These are phyloP conservation scores for Withania somnifera DNA, from an alignment of 305 asterid genomes.

Conservation along the genomic window DNA sequence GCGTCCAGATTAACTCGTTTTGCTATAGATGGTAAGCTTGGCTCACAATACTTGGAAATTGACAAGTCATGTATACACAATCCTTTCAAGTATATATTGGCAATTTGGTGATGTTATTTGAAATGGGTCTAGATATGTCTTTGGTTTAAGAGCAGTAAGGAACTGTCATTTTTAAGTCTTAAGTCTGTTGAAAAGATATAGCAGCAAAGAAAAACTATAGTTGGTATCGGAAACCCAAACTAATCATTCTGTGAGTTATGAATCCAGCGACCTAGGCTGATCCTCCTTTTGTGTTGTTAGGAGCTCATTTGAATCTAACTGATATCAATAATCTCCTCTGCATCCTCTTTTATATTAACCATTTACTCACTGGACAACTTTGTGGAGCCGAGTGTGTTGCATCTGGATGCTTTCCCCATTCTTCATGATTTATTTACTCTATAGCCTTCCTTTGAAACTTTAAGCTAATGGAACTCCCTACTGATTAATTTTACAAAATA, in stretches of 20 bases:
- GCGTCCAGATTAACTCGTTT: slow-evolving; percentile 87
- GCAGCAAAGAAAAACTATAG: not conserved
- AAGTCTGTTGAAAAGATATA: not conserved
- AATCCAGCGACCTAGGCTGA: not conserved
- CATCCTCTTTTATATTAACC: not conserved
- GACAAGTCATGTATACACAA: not conserved
- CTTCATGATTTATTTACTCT: not conserved
- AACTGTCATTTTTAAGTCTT: not conserved
- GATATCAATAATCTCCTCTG: not conserved
- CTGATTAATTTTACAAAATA: not conserved
- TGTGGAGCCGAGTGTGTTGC: not conserved
- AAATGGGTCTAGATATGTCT: not conserved
- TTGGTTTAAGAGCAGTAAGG: not conserved
- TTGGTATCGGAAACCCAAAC: not conserved
- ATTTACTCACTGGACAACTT: not conserved
- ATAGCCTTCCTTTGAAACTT: not conserved
- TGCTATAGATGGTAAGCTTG: slow-evolving; percentile 67
- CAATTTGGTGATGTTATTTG: not conserved
- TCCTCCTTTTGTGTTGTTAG: not conserved
- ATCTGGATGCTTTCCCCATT: not conserved
- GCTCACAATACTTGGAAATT: not conserved
- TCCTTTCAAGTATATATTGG: not conserved
- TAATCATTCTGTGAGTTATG: not conserved
- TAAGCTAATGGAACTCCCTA: not conserved
- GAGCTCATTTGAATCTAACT: not conserved